Evolutionary conservation across 1,139 yeast species (phyloP), one percentile per base, ranked within the genome.

Genomic region (Diutina ranongensis): DNA sequence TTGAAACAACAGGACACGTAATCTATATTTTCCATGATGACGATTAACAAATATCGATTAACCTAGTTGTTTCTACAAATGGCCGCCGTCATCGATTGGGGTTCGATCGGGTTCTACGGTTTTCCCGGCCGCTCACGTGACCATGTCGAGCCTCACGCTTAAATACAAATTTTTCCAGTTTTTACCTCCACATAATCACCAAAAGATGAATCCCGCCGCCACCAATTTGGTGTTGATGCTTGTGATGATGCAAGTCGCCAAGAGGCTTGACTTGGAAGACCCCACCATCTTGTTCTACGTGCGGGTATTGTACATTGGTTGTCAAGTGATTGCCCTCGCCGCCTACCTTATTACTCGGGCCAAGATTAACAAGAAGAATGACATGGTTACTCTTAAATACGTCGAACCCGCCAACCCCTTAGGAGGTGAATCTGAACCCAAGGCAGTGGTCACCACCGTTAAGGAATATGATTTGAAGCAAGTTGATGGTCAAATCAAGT

Each of bases 241-340:
- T 63, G 83, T 82, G 73, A 85, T 88, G 88, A 92, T 89, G 97
- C 97, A 92, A 68, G 83, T 88, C 52, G 79, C 97, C 54, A 87
- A 88, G 68, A 79, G 78, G 62, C 74, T 92, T 53, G 94, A 92
- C 64, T 81, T 89, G 68, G 97, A 89, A 64, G 78, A 92, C 66
- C 92, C 94, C 46, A 67, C 68, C 53, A 76, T 80, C 49, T 72
- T 89, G 50, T 68, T 83, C 61, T 84, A 80, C 62, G 89, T 86
- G 49, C 82, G 99, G 65, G 71, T 71, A 41, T 78, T 78, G 46
- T 94, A 87, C 68, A 64, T 76, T 45, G 55, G 80, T 28, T 78
- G 92, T 59, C 88, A 86, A 59, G 63, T 72, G 44, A 53, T 82
- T 49, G 80, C 94, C 20, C 70, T 85, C 51, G 69, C 71, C 28